Evolutionary conservation across 805 yeast genomes (phyloP), one percentile per base, ranked within the genome.

Genomic region (Blastobotrys parvus): DNA sequence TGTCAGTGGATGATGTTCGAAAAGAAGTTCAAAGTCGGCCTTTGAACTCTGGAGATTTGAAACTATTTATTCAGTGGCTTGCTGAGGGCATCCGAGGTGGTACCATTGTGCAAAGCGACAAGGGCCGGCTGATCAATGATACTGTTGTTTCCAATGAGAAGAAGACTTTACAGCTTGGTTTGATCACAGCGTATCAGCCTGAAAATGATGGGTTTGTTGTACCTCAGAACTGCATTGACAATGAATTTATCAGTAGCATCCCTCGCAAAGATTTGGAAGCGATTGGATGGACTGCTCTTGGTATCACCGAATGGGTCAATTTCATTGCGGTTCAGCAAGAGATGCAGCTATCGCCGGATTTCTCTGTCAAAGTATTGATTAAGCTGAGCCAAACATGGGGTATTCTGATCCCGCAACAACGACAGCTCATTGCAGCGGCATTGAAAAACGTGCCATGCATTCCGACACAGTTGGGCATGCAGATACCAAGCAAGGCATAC

Each of bases 401-500:
- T 2, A 39, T 50, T 3, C 35, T 56, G 11, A 25, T 41, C 6
- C 20, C 39, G 3, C 30, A 39, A 0, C 27, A 45, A 4, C 21
- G 39, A 22, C 23, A 17, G 27, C 16, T 36, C n/a, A 17, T 39
- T 13, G 33, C 35, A 13, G 17, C 37, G 16, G 15, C 35, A 20
- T 39, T 64, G 25, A 16, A 38, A 5, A 21, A 38, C 3, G 42
- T 49, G 7, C 47, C 55, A 3, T 61, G 67, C 35, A 56, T 65
- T 20, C 67, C 70, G 0, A 66, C 70, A 1, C 62, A 62, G 27
- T 48, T 51, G 13, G 70, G 70, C 1, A 58, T 63, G 60, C 54
- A 55, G 41, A 25, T 25, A 13, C 69, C 69, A 1, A 11, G 38
- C 1, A 65, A 64, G 29, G 39, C 65, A 2, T 66, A 65, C 40